Percentiles rank a stretch among this genome's conserved stretches.
These are phyloP conservation scores for Exophiala xenobiotica DNA, from an alignment of 2,329 filamentous ascomycete species.

Conservation along the genomic window DNA sequence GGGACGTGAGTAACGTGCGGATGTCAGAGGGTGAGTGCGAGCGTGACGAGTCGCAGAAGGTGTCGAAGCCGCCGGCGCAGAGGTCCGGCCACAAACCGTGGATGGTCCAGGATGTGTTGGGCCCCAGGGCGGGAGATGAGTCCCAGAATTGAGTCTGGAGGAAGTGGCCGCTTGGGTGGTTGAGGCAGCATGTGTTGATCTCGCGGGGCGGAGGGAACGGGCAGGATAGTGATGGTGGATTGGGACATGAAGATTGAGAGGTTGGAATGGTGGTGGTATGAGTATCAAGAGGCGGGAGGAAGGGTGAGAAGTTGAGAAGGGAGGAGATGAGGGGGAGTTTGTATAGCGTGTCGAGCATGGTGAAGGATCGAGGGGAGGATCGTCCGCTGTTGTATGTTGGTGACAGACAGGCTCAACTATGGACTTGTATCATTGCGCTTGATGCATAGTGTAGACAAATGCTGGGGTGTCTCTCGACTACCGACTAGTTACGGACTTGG, in stretches of 20 bases:
- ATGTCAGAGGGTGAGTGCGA: conserved; percentile 67
- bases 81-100: conserved; percentile 70
- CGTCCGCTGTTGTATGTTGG: not conserved
- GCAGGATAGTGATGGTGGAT: conserved; percentile 24
- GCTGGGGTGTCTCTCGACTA: not conserved
- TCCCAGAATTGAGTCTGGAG: conserved; percentile 80
- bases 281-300: not conserved
- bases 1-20: not conserved
- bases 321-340: conserved; percentile 20
- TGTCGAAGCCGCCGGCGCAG: conserved; percentile 69
- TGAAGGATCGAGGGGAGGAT: too few relatives aligned
- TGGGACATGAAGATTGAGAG: conserved; percentile 12
- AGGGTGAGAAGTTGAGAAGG: conserved; percentile 4
- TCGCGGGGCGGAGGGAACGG: conserved; percentile 16
- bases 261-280: not conserved
- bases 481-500: not conserved
- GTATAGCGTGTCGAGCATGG: conserved; percentile 3
- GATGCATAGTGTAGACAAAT: not conserved
- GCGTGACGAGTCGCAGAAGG: conserved; percentile 62
- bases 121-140: conserved; percentile 62
- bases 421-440: conserved; percentile 5
- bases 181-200: conserved; percentile 69
- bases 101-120: conserved; percentile 69
- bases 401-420: not conserved
- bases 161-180: conserved; percentile 68